phyloP scores from a whole-genome alignment of 495 filamentous ascomycete genomes.

The Astrothelium macrocarpum region DNA sequence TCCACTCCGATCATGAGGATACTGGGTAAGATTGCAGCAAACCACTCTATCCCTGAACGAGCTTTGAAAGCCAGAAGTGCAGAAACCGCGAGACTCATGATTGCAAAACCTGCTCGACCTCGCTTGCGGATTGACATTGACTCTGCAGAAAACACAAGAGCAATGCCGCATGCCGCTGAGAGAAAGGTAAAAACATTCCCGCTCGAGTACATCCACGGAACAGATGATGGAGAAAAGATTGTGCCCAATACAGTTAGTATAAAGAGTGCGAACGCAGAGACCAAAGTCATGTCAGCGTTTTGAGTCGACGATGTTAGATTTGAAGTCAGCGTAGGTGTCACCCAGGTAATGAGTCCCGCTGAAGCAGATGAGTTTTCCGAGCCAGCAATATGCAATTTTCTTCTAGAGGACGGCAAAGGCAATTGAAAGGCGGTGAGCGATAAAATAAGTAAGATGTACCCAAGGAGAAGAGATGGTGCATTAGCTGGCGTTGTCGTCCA shows the following conservation, averaged over 20 bases:
- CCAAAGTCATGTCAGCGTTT: background rate
- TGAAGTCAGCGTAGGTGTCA: background rate
- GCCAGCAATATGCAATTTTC: conserved; percentile 3
- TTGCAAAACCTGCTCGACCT: background rate
- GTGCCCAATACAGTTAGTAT: background rate
- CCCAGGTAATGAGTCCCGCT: background rate
- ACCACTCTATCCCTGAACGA: background rate
- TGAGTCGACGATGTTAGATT: background rate
- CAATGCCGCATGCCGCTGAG: conserved; percentile 23
- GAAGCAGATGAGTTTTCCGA: background rate
- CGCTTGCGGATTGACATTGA: conserved; percentile 20
- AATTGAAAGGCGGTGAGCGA: conserved; percentile 39
- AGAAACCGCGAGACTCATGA: background rate
- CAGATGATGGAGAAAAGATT: background rate
- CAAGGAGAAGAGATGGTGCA: conserved; percentile 25
- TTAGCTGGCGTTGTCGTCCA: background rate
- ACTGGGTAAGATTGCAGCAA: conserved; percentile 2
- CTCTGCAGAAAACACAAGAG: conserved; percentile 22
- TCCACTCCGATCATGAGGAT: background rate
- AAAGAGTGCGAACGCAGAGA: background rate
- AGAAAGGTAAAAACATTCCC: conserved; percentile 8
- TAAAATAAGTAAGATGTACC: conserved; percentile 39
- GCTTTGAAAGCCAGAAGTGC: conserved; percentile 6
- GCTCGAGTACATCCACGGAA: conserved; percentile 6
- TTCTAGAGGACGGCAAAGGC: conserved; percentile 31